Conservation (phyloP, 192 early-diverging fungal genomes). For the Coemansia sp. region DNA sequence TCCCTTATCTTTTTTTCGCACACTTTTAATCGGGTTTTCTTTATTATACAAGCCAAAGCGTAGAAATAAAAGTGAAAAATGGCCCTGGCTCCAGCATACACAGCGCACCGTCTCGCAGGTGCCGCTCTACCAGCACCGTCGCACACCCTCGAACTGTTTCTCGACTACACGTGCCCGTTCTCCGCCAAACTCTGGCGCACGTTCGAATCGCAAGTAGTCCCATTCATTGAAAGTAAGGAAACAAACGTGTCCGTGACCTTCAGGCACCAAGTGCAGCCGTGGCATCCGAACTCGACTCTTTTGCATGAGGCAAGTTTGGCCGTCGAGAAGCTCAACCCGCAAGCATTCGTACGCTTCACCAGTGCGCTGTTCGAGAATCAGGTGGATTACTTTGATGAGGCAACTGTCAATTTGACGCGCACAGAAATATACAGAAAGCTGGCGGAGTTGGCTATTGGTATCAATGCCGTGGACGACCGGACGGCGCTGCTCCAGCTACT, state of each 20-base stretch:
- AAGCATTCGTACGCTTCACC: slow-evolving; percentile 58
- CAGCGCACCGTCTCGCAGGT: slow-evolving; percentile 23
- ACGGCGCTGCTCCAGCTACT: slow-evolving; percentile 55
- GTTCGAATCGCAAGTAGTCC: slow-evolving; percentile 57
- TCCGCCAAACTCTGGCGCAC: slow-evolving; percentile 63
- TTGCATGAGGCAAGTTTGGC: slow-evolving; percentile 77
- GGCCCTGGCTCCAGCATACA: slow-evolving; percentile 34
- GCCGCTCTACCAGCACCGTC: background rate
- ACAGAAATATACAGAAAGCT: slow-evolving; percentile 56
- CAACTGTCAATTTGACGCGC: slow-evolving; percentile 59
- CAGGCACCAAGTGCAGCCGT: slow-evolving; percentile 82
- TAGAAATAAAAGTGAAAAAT: background rate
- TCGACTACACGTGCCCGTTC: slow-evolving; percentile 62
- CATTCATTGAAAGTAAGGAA: slow-evolving; percentile 48
- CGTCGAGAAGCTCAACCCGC: slow-evolving; percentile 61
- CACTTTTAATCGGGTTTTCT: background rate
- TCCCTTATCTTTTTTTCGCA: background rate
- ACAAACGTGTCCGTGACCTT: slow-evolving; percentile 66
- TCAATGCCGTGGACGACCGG: slow-evolving; percentile 55
- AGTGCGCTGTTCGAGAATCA: slow-evolving; percentile 63
- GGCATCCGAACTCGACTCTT: slow-evolving; percentile 75
- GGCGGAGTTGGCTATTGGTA: slow-evolving; percentile 49
- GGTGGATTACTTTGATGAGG: slow-evolving; percentile 65
- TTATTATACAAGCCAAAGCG: background rate
- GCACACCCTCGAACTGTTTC: slow-evolving; percentile 50